Evolutionary conservation across 1,284 basidiomycete genomes (phyloP), one percentile per base, ranked within the genome.

Genomic region (Tilletia horrida): DNA sequence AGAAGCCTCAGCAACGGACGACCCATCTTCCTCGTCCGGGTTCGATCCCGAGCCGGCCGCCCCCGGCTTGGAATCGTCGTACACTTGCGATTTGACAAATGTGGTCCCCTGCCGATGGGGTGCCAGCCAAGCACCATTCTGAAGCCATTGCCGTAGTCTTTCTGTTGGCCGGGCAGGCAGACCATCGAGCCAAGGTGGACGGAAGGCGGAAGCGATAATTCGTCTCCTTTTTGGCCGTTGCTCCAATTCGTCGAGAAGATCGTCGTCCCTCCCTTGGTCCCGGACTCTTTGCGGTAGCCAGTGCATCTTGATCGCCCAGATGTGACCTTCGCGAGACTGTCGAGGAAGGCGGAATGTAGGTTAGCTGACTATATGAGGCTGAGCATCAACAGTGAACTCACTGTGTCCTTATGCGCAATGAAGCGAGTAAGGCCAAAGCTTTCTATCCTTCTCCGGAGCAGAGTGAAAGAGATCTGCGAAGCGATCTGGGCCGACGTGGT

Each of bases 401-500:
- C 71, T 25, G 78, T 76, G 29, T 80, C 79, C 63, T 73, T 72
- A 66, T 81, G 80, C 14, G 80, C 75, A 7, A 75, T 68, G 68
- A 79, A 79, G 21, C 80, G 75, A 13, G 75, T 76, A n/a, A 79
- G 62, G 9, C 80, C 80, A 48, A 81, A 81, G 64, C 77, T 81
- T 66, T 81, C 80, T 63, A 81, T 80, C 11, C 80, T 73, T 18
- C 71, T 44, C 40, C 73, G 64, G 8, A 81, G 70, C 63, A 81
- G 64, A 1, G 67, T 66, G 31, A 79, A 75, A 64, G 71, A 72
- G 16, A 81, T 50, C 25, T 72, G 69, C 7, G 76, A 79, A 63
- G 73, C 71, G 55, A 81, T 73, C 63, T 81, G 75, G 6, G 73
- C 76, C 13, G 69, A 71, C 1, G 71, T 76, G 16, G 74, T 59